phyloP scores from a whole-genome alignment of 2,329 filamentous ascomycete species.

The Paecilomyces variotii region DNA sequence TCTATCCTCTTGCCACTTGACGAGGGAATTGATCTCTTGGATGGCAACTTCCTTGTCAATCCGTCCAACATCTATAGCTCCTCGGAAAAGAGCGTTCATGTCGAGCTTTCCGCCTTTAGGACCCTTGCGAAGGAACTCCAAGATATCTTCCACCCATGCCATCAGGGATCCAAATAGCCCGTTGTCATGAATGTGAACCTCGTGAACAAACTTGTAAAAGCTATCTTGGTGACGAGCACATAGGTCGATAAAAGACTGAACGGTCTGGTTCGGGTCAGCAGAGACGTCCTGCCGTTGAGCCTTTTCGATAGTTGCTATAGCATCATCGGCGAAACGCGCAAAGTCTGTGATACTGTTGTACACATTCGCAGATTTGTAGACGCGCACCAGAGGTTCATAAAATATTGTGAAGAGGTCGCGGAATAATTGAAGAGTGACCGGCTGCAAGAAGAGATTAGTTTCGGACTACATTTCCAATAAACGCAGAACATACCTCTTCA shows the following conservation, averaged over 20 bases:
- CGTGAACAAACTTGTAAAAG: conserved; percentile 98
- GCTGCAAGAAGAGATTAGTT: conserved; percentile 31
- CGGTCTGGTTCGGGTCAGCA: conserved; percentile 94
- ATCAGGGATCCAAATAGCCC: conserved; percentile 93
- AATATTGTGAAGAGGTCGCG: conserved; percentile 96
- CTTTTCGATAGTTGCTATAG: conserved; percentile 68
- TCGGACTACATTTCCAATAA: not conserved
- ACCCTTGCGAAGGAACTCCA: conserved; percentile 84
- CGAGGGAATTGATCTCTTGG: conserved; percentile 73
- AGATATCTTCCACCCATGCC: conserved; percentile 92
- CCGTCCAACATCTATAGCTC: conserved; percentile 58
- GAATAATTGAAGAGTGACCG: conserved; percentile 93
- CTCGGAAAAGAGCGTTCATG: conserved; percentile 87
- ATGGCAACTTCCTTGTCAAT: conserved; percentile 68
- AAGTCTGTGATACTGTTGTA: conserved; percentile 98
- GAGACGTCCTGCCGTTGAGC: conserved; percentile 71
- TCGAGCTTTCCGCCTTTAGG: conserved; percentile 78
- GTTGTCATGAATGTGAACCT: conserved; percentile 94
- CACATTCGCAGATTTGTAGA: conserved; percentile 98
- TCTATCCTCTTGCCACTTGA: conserved; percentile 86
- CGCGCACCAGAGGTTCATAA: conserved; percentile 91
- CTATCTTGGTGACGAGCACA: conserved; percentile 92
- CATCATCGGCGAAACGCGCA: conserved; percentile 83
- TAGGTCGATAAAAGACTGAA: conserved; percentile 95
- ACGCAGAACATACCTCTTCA: conserved; percentile 54